A percentile compares a stretch with the other conserved stretches of the same genome.
phyloP scores from a whole-genome alignment of 78 protist species.

The Isochrysis galbana region DNA sequence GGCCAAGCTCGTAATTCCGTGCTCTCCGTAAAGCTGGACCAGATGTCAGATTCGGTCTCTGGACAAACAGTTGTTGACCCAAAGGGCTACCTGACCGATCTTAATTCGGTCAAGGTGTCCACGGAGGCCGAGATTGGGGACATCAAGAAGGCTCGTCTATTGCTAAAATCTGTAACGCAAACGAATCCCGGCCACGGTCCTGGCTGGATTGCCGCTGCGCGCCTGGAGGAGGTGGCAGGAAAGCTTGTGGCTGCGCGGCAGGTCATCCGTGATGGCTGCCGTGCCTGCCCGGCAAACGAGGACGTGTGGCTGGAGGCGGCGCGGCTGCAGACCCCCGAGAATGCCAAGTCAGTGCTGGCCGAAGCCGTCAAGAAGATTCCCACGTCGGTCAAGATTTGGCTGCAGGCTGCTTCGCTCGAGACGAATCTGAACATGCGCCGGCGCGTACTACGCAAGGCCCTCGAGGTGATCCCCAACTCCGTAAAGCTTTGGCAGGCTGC shows the following conservation, averaged over 20 bases:
- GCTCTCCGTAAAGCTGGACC: conserved; percentile 66
- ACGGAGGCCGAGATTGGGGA: conserved; percentile 59
- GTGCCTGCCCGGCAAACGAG: conserved; percentile 74
- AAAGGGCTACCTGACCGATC: conserved; percentile 78
- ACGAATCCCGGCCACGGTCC: conserved; percentile 73
- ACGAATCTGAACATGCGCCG: conserved; percentile 39
- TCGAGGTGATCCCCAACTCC: conserved; percentile 62
- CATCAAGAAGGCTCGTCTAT: conserved; percentile 82
- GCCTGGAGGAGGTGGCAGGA: conserved; percentile 88
- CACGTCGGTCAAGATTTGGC: conserved; percentile 86
- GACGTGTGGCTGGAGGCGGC: conserved; percentile 91
- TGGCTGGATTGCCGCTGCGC: conserved; percentile 92
- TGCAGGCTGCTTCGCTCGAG: conserved; percentile 85
- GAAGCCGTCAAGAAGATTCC: conserved; percentile 86
- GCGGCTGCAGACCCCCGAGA: conserved; percentile 52
- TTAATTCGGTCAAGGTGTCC: conserved; percentile 43
- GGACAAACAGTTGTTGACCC: conserved; percentile 95
- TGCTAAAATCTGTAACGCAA: conserved; percentile 62
- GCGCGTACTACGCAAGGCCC: conserved; percentile 75
- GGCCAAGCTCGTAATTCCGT: conserved; percentile 77
- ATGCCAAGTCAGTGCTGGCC: conserved; percentile 76
- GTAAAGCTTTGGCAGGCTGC: conserved; percentile 93
- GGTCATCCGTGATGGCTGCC: conserved; percentile 77
- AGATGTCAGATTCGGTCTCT: conserved; percentile 72
- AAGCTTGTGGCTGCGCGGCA: conserved; percentile 75